phyloP scores from a whole-genome alignment of 202 grass and related monocot species.

The Zizania palustris region DNA sequence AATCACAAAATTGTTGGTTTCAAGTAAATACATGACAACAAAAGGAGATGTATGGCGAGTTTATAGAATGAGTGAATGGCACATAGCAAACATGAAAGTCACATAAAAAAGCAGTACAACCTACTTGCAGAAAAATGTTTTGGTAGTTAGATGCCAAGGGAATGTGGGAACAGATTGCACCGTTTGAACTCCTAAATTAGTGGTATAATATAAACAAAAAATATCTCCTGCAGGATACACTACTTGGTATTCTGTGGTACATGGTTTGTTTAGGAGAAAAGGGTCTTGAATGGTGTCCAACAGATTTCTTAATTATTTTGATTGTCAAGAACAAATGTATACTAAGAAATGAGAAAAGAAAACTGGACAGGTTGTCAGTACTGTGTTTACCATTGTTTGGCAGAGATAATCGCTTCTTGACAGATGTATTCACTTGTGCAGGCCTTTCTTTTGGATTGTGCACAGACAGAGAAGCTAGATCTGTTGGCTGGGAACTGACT shows the following conservation, averaged over 20 bases:
- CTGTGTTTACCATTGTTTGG: constrained; percentile 61
- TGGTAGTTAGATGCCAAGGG: neutral
- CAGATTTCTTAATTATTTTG: neutral
- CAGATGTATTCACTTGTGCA: constrained; percentile 46
- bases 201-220: neutral
- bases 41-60: neutral
- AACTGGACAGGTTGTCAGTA: neutral
- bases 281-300: neutral
- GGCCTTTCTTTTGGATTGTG: constrained; percentile 63
- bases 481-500: constrained; percentile 60
- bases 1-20: neutral
- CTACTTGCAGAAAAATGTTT: neutral
- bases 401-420: constrained; percentile 78
- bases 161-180: neutral
- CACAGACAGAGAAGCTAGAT: constrained; percentile 44
- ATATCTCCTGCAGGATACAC: neutral
- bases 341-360: neutral
- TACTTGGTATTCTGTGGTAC: constrained; percentile 14
- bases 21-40: constrained; percentile 31
- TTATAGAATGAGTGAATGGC: neutral
- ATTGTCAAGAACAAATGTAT: constrained; percentile 12
- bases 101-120: constrained; percentile 1
- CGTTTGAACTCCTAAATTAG: constrained; percentile 8
- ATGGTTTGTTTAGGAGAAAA: constrained; percentile 7
- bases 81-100: neutral